Evolutionary conservation across 2,329 filamentous ascomycete genomes (phyloP).

Genomic region (Fusarium lateritium): DNA sequence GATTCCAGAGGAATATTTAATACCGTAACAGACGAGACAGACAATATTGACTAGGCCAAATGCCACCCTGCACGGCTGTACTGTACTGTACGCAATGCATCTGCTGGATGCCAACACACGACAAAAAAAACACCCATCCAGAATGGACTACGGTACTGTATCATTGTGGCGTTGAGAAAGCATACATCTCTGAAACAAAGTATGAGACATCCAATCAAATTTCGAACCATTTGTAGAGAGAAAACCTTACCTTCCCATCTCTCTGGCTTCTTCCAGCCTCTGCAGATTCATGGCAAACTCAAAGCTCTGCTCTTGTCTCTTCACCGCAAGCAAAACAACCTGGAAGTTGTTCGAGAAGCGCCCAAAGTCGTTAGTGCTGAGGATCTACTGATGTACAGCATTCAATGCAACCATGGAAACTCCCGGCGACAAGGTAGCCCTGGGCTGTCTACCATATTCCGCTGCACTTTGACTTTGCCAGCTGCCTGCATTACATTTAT

Average conservation of each 20-base stretch:
- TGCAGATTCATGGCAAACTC: background rate
- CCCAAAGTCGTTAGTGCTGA: constrained; percentile 14
- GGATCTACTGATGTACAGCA: constrained; percentile 33
- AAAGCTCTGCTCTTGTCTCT: constrained; percentile 3
- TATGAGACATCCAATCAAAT: constrained; percentile 7
- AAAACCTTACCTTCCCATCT: constrained; percentile 18
- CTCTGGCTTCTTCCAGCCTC: background rate
- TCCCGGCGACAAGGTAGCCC: constrained; percentile 24
- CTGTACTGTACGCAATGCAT: background rate
- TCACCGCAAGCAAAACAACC: background rate
- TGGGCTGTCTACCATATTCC: background rate
- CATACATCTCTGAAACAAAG: constrained; percentile 21
- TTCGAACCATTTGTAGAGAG: background rate
- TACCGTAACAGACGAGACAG: background rate
- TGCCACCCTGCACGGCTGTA: too few species aligned
- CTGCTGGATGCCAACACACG: constrained; percentile 12
- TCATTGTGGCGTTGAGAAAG: constrained; percentile 9
- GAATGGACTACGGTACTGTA: background rate
- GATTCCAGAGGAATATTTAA: background rate
- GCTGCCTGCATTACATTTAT: background rate
- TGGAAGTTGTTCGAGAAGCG: constrained; percentile 13
- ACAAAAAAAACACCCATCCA: background rate
- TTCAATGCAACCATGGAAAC: constrained; percentile 27
- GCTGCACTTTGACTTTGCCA: background rate
- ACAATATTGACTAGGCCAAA: background rate